Evolutionary conservation across 2,329 filamentous ascomycete genomes (phyloP), one percentile per base, ranked within the genome.

Genomic region (Stemphylium beticola): DNA sequence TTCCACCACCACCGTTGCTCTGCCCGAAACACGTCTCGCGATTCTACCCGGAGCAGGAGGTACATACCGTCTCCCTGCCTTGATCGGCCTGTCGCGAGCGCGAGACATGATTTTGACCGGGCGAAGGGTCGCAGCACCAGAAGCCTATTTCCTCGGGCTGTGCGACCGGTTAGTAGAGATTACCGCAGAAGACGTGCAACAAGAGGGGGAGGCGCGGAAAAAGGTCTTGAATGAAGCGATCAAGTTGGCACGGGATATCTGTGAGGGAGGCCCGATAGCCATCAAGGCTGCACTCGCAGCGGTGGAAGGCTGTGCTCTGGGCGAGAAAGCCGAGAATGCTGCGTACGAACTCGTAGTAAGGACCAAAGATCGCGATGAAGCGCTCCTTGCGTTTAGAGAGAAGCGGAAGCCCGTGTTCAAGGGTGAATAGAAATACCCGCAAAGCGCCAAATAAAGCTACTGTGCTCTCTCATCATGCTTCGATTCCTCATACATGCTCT

Each of bases 1-100:
- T 29, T 92, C 90, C 34, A 90, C 87, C 31, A 90, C 92, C 14
- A 79, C 82, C 20, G 86, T 99, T 49, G 93, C 87, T 0, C 85
- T 98, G 4, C 95, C 95, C 1, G 95, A 99, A 75, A 98, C 95
- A 1, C 84, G 93, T 2, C 84, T 99, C 2, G 95, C 90, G 51
- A 99, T 99, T 73, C 90, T 99, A 61, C 95, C 95, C 3, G 95
- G 95, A 55, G 95, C 93, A 2, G 95, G 95, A 38, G 95, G 93
- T 56, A 98, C 93, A 1, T 91, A 92, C 76, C 88, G 95, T 9
- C 86, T 99, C 0, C 92, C 92, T 1, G 84, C 83, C 8, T 77
- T 99, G 17, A 88, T 99, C 61, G 95, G 95, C 4, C 78, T 89
- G 20, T 81, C 83, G 22, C 87, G 92, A 50, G 95, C 95, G n/a